These are phyloP conservation scores for Haplosporangium sp. DNA, from an alignment of 371 early-diverging fungal genomes.

Conservation along the genomic window DNA sequence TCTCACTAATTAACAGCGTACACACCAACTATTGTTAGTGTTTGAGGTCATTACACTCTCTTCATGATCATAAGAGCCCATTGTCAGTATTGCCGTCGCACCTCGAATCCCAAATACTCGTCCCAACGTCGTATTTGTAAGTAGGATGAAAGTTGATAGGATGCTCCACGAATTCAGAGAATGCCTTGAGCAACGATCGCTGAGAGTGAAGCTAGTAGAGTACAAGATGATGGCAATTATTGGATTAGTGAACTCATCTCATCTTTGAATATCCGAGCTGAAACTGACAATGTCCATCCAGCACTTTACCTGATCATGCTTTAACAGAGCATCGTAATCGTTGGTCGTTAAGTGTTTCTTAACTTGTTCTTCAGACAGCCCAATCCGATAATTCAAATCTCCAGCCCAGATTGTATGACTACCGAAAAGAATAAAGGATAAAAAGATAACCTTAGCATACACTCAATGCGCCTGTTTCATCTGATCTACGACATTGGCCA, in stretches of 20 bases:
- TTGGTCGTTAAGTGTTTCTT: constrained; percentile 64
- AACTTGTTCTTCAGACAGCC: constrained; percentile 69
- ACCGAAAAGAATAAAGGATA: constrained; percentile 8
- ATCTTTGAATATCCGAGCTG: neutral
- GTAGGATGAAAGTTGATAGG: constrained; percentile 86
- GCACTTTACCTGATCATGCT: constrained; percentile 74
- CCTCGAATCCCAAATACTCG: constrained; percentile 85
- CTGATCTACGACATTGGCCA: too few species aligned
- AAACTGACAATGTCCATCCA: neutral
- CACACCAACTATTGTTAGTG: too few species aligned
- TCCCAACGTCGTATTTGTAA: constrained; percentile 94
- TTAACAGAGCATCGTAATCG: constrained; percentile 64
- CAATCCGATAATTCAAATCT: constrained; percentile 94
- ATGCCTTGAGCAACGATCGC: constrained; percentile 55
- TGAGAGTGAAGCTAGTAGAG: constrained; percentile 36
- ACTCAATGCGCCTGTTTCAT: too few species aligned
- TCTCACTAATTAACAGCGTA: constrained; percentile 64
- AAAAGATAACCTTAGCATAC: too few species aligned
- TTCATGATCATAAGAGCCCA: neutral
- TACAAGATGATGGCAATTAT: neutral
- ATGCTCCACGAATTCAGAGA: constrained; percentile 87
- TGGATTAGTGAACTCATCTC: too few species aligned
- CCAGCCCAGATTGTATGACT: constrained; percentile 93
- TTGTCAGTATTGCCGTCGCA: constrained; percentile 9
- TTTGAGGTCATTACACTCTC: neutral